phyloP scores from a whole-genome alignment of 495 filamentous ascomycete species.

The Chaetomidium leptoderma region DNA sequence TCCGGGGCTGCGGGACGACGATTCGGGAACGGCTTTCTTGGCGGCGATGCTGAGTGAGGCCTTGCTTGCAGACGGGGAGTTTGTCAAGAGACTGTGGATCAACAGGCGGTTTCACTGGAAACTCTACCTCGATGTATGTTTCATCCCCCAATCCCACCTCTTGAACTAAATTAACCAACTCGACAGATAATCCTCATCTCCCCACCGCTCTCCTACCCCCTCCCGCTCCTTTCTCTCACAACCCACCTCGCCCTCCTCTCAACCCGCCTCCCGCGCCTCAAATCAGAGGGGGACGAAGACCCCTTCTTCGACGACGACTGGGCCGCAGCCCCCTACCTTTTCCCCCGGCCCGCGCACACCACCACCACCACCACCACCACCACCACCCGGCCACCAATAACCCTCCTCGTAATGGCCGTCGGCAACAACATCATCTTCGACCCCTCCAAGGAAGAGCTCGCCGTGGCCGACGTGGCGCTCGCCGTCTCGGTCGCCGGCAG shows the following conservation, averaged over 20 bases:
- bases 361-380: neutral
- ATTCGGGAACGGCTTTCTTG: slow-evolving; percentile 82
- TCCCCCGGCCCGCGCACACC: slow-evolving; percentile 45
- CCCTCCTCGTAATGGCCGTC: slow-evolving; percentile 81
- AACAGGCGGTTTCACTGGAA: slow-evolving; percentile 92
- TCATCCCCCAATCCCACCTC: neutral
- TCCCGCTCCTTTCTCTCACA: slow-evolving; percentile 86
- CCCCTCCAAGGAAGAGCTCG: slow-evolving; percentile 81
- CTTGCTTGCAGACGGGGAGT: slow-evolving; percentile 66
- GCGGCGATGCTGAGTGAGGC: slow-evolving; percentile 84
- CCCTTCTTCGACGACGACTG: slow-evolving; percentile 98
- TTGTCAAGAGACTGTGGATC: slow-evolving; percentile 72
- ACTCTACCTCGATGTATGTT: slow-evolving; percentile 85
- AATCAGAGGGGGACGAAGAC: slow-evolving; percentile 85
- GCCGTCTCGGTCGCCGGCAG: slow-evolving; percentile 64
- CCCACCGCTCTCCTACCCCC: slow-evolving; percentile 82
- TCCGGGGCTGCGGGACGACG: slow-evolving; percentile 83
- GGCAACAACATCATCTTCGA: slow-evolving; percentile 91
- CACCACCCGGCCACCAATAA: slow-evolving; percentile 64
- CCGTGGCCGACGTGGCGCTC: slow-evolving; percentile 82
- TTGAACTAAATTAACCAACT: neutral
- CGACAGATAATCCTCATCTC: slow-evolving; percentile 85
- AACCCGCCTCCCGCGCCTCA: slow-evolving; percentile 75
- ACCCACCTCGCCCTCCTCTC: slow-evolving; percentile 93
- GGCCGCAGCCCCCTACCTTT: slow-evolving; percentile 74